phyloP scores from a whole-genome alignment of 2,329 filamentous ascomycete genomes.

The Xylaria sp. region DNA sequence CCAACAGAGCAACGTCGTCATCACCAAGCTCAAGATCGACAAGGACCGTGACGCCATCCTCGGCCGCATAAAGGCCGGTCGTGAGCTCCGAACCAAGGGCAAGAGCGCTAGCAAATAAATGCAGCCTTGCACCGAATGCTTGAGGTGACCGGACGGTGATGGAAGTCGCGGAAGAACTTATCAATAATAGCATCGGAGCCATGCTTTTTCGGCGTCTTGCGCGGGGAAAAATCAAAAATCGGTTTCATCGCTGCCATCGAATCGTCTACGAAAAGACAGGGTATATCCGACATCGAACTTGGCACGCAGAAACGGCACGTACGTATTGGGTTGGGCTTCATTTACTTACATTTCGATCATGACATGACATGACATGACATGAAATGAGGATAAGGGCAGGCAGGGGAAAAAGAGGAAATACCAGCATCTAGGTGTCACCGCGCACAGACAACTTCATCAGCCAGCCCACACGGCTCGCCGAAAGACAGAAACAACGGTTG shows the following conservation, averaged over 20 bases:
- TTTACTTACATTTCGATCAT: slow-evolving; percentile 13
- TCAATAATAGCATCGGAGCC: not conserved
- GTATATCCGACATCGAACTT: slow-evolving; percentile 23
- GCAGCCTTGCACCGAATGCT: not conserved
- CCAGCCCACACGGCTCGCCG: slow-evolving; percentile 20
- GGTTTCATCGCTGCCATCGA: too few relatives aligned
- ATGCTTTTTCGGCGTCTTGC: slow-evolving; percentile 33
- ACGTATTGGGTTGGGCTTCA: slow-evolving; percentile 34
- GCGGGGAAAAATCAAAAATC: slow-evolving; percentile 9
- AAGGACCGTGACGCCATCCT: slow-evolving; percentile 92
- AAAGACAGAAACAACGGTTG: slow-evolving; percentile 54
- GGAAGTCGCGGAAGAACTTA: slow-evolving; percentile 18
- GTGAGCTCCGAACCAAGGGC: slow-evolving; percentile 78
- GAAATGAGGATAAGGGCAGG: slow-evolving; percentile 15
- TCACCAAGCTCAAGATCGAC: slow-evolving; percentile 37
- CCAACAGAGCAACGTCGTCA: slow-evolving; percentile 77
- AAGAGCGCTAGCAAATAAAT: slow-evolving; percentile 68
- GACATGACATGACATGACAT: slow-evolving; percentile 11
- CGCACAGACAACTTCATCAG: slow-evolving; percentile 27
- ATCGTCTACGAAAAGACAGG: too few relatives aligned
- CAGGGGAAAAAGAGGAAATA: slow-evolving; percentile 6
- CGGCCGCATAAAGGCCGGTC: slow-evolving; percentile 83
- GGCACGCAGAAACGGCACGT: slow-evolving; percentile 31
- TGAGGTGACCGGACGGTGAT: slow-evolving; percentile 26
- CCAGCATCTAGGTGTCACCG: slow-evolving; percentile 43